Evolutionary conservation across 2,329 filamentous ascomycete species (phyloP), one percentile per base, ranked within the genome.

Genomic region (Hypoxylon rubiginosum): DNA sequence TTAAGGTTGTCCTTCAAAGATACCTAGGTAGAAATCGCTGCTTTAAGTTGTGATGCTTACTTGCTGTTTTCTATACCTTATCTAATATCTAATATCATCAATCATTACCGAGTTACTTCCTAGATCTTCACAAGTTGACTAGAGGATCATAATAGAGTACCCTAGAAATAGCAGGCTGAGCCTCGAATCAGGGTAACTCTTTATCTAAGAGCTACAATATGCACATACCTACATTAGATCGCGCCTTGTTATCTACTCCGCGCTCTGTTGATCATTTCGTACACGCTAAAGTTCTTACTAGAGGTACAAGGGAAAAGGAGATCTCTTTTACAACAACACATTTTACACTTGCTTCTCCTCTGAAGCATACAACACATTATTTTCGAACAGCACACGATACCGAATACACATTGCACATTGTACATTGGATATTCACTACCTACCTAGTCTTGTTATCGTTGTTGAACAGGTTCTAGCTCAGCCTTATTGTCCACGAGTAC

Each of bases 401-500:
- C 19, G 24, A 64, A 49, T 62, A 64, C 59, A 48, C 21, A 64
- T 70, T 68, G 64, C 64, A 69, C 67, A 69, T 58, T 19, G n/a
- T n/a, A n/a, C n/a, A n/a, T 70, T 68, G 64, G 67, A 69, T 69
- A 69, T 58, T 19, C 36, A 52, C 48, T 24, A 24, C 21, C 4
- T 24, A 24, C 2, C 21, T 56, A 43, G 39, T 45, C 45, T 64
- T 55, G 50, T 55, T 51, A 66, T 67, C 65, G 64, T 62, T 7
- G 19, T 28, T 8, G 21, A 54, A 58, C 48, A 56, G 19, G 55
- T 54, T 60, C 55, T 58, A 11, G 59, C 67, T 70, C 67, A 68
- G 65, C 65, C 64, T 68, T 62, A 41, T 51, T 63, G 59, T 68
- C 59, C 58, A 67, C 61, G 67, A 69, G 65, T 66, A 53, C 48